Conservation (phyloP, 805 yeast genomes). For the Metschnikowia kofuensis region DNA sequence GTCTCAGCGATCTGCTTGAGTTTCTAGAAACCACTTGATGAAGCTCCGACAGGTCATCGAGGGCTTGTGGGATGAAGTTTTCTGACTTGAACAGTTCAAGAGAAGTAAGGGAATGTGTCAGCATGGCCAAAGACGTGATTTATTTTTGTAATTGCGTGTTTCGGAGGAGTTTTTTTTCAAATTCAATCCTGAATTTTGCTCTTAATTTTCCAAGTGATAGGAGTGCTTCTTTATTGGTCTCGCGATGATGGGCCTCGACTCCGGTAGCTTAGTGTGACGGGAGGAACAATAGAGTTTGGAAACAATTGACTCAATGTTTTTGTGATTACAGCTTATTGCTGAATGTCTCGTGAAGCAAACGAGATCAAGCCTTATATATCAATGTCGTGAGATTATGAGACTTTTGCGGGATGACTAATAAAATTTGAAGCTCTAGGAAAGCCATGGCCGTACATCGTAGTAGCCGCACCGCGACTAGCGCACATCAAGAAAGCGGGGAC, state of each 20-base stretch:
- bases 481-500: background rate
- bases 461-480: background rate
- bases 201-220: background rate
- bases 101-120: constrained; percentile 6
- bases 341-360: too few relatives aligned
- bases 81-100: constrained; percentile 8
- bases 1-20: constrained; percentile 6
- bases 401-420: background rate
- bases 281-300: too few relatives aligned
- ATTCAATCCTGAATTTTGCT: too few relatives aligned
- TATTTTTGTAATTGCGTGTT: too few relatives aligned
- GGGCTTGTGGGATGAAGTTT: constrained; percentile 7
- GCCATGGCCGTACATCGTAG: background rate
- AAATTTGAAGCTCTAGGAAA: too few relatives aligned
- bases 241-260: background rate
- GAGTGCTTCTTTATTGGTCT: background rate
- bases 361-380: too few relatives aligned
- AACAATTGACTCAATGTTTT: too few relatives aligned
- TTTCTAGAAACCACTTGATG: constrained; percentile 4
- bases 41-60: constrained; percentile 1
- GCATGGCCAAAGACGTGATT: background rate
- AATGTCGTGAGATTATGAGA: too few relatives aligned
- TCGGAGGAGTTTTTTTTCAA: too few relatives aligned
- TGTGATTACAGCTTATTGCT: too few relatives aligned
- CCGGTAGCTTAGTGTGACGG: background rate